phyloP scores from a whole-genome alignment of 2,329 filamentous ascomycete species.

The Pseudogymnoascus destructans region DNA sequence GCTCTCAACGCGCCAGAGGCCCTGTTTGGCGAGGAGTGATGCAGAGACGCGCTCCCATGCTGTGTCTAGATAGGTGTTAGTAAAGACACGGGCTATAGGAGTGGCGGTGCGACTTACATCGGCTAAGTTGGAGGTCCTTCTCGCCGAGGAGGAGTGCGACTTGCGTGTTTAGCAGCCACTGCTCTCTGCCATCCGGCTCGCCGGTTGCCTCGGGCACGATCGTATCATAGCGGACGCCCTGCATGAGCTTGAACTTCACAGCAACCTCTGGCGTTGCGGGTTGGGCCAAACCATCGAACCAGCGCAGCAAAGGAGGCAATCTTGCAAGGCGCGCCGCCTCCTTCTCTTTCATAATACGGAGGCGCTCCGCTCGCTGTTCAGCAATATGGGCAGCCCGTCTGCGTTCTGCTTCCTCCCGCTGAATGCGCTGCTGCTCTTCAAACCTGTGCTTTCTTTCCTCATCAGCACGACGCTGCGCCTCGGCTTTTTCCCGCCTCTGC shows the following conservation, averaged over 20 bases:
- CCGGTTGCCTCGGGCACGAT: conserved; percentile 41
- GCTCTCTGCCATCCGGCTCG: conserved; percentile 44
- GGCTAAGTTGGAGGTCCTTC: conserved; percentile 46
- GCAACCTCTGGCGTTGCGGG: conserved; percentile 39
- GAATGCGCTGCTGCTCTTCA: conserved; percentile 33
- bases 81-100: neutral
- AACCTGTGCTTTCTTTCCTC: conserved; percentile 38
- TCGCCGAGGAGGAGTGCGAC: conserved; percentile 51
- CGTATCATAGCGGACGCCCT: conserved; percentile 51
- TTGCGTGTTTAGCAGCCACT: conserved; percentile 53
- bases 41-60: conserved; percentile 45
- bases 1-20: conserved; percentile 47
- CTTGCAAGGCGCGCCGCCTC: conserved; percentile 42
- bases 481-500: conserved; percentile 35
- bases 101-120: conserved; percentile 36
- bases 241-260: conserved; percentile 41
- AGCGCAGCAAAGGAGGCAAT: conserved; percentile 46
- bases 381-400: conserved; percentile 36
- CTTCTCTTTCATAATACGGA: conserved; percentile 38
- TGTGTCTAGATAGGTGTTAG: conserved; percentile 34
- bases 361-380: conserved; percentile 29
- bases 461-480: conserved; percentile 37
- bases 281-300: conserved; percentile 42
- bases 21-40: conserved; percentile 40
- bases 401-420: conserved; percentile 35